Conservation (phyloP, 805 yeast species). For the Saturnispora gosingensis region DNA sequence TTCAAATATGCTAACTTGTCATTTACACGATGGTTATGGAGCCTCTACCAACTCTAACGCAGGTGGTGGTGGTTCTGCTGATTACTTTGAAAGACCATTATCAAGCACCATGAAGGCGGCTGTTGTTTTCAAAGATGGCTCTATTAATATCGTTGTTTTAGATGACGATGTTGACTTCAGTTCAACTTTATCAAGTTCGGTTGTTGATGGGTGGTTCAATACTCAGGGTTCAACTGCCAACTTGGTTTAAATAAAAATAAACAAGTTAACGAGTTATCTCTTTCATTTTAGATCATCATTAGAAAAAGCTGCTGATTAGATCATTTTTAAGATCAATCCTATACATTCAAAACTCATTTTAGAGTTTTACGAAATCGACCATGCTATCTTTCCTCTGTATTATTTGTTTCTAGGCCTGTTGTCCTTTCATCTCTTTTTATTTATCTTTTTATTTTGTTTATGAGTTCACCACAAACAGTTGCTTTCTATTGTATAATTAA, state of each 20-base stretch:
- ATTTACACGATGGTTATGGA: conserved; percentile 81
- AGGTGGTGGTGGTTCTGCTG: conserved; percentile 80
- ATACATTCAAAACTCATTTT: background rate
- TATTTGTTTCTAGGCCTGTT: background rate
- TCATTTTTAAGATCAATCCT: background rate
- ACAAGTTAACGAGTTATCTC: background rate
- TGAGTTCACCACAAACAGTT: background rate
- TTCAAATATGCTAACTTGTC: conserved; percentile 63
- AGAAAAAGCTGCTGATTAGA: background rate
- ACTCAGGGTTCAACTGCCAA: conserved; percentile 40
- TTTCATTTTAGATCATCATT: background rate
- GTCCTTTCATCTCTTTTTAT: background rate
- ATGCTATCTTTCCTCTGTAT: background rate
- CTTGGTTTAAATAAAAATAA: conserved; percentile 3
- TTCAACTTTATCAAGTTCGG: conserved; percentile 42
- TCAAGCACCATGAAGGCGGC: conserved; percentile 77
- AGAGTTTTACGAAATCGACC: background rate
- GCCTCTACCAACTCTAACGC: conserved; percentile 32
- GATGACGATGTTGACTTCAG: conserved; percentile 44
- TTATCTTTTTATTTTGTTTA: background rate
- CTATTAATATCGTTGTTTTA: conserved; percentile 52
- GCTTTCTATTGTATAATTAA: background rate
- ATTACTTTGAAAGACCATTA: conserved; percentile 84
- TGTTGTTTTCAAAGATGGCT: conserved; percentile 58
- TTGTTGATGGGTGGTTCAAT: conserved; percentile 53